A percentile compares a stretch with the other conserved stretches of the same genome.
Conservation (phyloP, 345 rosid genomes). For the Euphorbia lathyris region DNA sequence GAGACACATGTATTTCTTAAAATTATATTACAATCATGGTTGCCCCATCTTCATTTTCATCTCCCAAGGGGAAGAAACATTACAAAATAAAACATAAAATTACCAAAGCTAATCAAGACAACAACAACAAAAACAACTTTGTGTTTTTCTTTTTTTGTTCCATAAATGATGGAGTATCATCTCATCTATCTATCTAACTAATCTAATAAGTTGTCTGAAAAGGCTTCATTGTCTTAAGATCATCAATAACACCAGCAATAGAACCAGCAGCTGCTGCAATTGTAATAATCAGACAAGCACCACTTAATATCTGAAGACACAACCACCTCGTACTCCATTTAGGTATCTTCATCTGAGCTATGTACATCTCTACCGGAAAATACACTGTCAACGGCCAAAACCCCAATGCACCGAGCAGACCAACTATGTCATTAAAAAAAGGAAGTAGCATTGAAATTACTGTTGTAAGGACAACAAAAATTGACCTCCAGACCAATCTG, state of each 20-base stretch:
- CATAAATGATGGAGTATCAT: too few relatives aligned
- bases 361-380: constrained; percentile 90
- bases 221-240: constrained; percentile 66
- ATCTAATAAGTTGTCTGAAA: constrained; percentile 45
- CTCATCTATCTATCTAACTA: background rate
- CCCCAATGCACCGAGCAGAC: constrained; percentile 82
- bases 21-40: constrained; percentile 1
- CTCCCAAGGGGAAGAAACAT: background rate
- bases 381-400: constrained; percentile 93
- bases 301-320: constrained; percentile 63
- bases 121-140: too few relatives aligned
- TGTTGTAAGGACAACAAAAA: constrained; percentile 63
- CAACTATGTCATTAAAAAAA: constrained; percentile 73
- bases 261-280: constrained; percentile 82
- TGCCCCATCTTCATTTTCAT: background rate
- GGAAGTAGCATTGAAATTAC: constrained; percentile 81
- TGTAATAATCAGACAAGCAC: constrained; percentile 61
- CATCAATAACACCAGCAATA: constrained; percentile 53
- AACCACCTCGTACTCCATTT: constrained; percentile 82
- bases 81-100: background rate
- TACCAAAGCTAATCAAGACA: too few relatives aligned
- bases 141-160: too few relatives aligned
- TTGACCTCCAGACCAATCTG: constrained; percentile 73
- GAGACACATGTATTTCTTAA: background rate
- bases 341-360: constrained; percentile 57